These are phyloP conservation scores for Fusarium mundagurra DNA, from an alignment of 2,329 filamentous ascomycete species.

Conservation along the genomic window DNA sequence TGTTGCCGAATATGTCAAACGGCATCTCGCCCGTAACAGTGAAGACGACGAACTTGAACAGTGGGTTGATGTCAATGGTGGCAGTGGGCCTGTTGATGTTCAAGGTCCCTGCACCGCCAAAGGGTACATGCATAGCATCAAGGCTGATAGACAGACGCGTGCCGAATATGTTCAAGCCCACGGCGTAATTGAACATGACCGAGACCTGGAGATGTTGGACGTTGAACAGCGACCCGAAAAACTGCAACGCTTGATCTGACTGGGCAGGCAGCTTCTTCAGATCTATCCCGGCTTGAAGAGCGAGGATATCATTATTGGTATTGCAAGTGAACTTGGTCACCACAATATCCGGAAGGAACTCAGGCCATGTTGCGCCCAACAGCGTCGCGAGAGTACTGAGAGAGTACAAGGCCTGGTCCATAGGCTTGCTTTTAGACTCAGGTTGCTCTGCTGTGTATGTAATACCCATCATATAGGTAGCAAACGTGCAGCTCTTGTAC, in stretches of 20 bases:
- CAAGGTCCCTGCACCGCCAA: background rate
- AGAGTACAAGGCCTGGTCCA: background rate
- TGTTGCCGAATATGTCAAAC: background rate
- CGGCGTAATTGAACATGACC: background rate
- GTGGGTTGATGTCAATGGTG: slow-evolving; percentile 3
- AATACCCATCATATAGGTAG: slow-evolving; percentile 1
- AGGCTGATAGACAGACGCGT: background rate
- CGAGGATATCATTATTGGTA: background rate
- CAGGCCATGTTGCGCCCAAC: background rate
- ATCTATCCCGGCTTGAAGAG: background rate
- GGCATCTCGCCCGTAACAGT: background rate
- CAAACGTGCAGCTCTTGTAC: background rate
- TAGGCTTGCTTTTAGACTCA: background rate
- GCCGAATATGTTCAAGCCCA: background rate
- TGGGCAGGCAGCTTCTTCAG: background rate
- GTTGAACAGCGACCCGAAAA: background rate
- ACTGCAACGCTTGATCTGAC: background rate
- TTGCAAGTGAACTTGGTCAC: slow-evolving; percentile 6
- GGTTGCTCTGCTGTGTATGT: background rate
- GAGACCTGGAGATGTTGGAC: background rate
- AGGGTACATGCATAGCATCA: background rate
- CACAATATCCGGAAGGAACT: background rate
- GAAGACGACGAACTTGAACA: background rate
- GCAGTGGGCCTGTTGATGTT: background rate
- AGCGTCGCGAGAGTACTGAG: background rate